Evolutionary conservation across 495 filamentous ascomycete species (phyloP), one percentile per base, ranked within the genome.

Genomic region (Neurospora pannonica): DNA sequence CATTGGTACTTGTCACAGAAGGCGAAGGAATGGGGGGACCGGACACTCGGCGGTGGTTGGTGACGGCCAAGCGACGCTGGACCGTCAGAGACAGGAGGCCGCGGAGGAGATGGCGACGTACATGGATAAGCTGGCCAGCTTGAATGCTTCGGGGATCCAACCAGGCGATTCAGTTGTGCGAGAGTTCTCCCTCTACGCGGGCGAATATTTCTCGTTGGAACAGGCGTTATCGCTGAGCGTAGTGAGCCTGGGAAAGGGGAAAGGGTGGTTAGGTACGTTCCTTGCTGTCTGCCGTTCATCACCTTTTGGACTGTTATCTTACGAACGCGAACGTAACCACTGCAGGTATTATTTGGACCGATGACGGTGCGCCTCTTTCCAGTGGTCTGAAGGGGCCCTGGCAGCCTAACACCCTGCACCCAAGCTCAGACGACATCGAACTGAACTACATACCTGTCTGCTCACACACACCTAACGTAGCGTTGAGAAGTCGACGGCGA

Each of bases 131-230:
- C 38, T 39, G 38, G 38, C 38, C 10, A 39, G 38, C 11, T 13
- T 39, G 38, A 39, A 39, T 13, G 38, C 38, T 39, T 39, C 38
- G 38, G 38, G 38, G 38, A 72, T 74, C 19, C 15, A 34, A 17
- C 17, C 21, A 9, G 88, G 78, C 8, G 72, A 79, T 67, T 80
- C 79, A 0, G 79, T 81, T 19, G 77, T 81, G 2, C 62, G 78
- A n/a, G 70, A 46, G 19, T 80, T 74, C 54, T 75, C 48, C 1
- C 71, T 79, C 10, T 71, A 74, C 39, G 75, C 77, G 62, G n/a
- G 69, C 5, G 39, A 71, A 11, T 67, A 75, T 28, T 79, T 79
- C 54, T 71, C 73, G 9, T 75, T 82, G 40, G 79, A 81, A 70
- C 79, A 82, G 73, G 72, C 75, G 13, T 74, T 78, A 21, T 78